Evolutionary conservation across 1,284 basidiomycete genomes (phyloP), one percentile per base, ranked within the genome.

Genomic region (Porogramme epimiltina): DNA sequence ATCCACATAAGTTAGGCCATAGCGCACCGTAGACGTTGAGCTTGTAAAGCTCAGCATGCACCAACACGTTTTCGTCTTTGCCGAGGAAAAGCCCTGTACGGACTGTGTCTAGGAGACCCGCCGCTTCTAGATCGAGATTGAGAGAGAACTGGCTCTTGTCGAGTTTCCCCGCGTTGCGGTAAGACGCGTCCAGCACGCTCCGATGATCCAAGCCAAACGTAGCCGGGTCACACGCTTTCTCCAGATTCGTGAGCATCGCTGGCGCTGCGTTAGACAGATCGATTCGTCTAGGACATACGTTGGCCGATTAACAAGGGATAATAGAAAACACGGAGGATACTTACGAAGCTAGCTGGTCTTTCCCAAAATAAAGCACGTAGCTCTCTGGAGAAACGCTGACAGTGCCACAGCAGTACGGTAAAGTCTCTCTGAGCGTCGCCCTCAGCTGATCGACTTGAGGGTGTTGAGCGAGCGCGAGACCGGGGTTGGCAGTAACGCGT

Each of bases 11-110:
- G 11, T 9, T 6, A 28, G 5, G 49, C 60, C 1, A 5, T 26
- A 16, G 25, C 45, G 20, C 3, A 50, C 68, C 59, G 26, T 69
- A 69, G 1, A 68, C 63, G 42, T 70, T 69, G 15, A 69, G 54
- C 47, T 65, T 66, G 54, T 66, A 65, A 16, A 64, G 49, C 45
- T 66, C 63, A 0, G 55, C 45, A 3, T 26, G 45, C 15, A 69
- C 49, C 2, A 24, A 15, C 11, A 38, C 39, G 6, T 36, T 34
- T 20, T 51, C 45, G 3, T 49, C 38, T 15, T 40, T 13, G 3
- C 60, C 58, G 1, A 53, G 24, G 13, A 66, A 41, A 8, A 64
- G 50, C 13, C 42, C 43, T 3, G 39, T 45, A 11, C 48, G 51
- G 6, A 63, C 49, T 25, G 49, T 36, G 19, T 59, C 43, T 26